These are phyloP conservation scores for Dysphania ambrosioides DNA, from an alignment of 148 eudicot species.

Conservation along the genomic window DNA sequence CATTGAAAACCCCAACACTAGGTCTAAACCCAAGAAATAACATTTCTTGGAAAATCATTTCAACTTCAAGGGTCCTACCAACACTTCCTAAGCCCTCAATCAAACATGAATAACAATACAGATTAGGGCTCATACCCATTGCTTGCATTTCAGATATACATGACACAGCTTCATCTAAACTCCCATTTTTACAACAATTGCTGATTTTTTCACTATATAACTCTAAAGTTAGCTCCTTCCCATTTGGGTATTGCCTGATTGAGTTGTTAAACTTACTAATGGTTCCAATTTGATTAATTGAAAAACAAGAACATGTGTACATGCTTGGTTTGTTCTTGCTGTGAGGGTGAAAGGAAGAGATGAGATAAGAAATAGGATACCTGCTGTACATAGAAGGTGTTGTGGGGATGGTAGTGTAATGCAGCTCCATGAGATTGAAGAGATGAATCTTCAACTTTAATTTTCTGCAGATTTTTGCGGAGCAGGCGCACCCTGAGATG, in stretches of 20 bases:
- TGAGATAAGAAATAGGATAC: constrained; percentile 20
- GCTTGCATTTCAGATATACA: constrained; percentile 74
- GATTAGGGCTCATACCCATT: constrained; percentile 47
- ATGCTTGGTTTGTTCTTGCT: background rate
- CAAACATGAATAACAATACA: constrained; percentile 43
- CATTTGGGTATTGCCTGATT: constrained; percentile 25
- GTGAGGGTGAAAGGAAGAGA: constrained; percentile 20
- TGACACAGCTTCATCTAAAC: constrained; percentile 55
- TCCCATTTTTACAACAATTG: constrained; percentile 43
- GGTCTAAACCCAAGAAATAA: constrained; percentile 50
- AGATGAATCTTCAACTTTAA: background rate
- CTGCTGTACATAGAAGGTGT: constrained; percentile 13
- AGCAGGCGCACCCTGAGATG: background rate
- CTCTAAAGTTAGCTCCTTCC: constrained; percentile 54
- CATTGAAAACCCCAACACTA: constrained; percentile 46
- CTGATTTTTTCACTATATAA: constrained; percentile 44
- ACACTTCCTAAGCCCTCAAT: constrained; percentile 56
- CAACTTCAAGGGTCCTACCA: constrained; percentile 85
- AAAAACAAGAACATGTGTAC: constrained; percentile 11
- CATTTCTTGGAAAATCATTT: constrained; percentile 78
- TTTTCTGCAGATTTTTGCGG: background rate
- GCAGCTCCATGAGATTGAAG: constrained; percentile 16
- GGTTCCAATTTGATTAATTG: constrained; percentile 15
- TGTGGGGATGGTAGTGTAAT: constrained; percentile 6
- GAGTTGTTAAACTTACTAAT: constrained; percentile 9